Conservation (phyloP, 257 asterid genomes). For the Verbena officinalis region DNA sequence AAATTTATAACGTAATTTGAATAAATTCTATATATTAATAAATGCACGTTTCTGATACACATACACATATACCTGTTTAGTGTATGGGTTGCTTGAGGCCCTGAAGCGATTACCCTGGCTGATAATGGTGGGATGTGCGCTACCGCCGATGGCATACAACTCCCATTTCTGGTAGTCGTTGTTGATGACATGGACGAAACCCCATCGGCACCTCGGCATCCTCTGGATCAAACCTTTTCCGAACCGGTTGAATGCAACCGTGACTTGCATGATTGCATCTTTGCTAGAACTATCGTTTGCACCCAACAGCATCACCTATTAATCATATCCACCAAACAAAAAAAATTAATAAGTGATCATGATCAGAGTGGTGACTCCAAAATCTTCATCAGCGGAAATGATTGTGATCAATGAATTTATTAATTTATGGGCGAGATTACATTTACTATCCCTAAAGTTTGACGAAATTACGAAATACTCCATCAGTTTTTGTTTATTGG, state of each 20-base stretch:
- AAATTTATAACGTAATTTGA: no score
- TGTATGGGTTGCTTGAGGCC: slow-evolving; percentile 46
- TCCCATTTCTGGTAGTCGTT: slow-evolving; percentile 74
- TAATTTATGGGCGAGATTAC: no score
- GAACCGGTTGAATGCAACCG: slow-evolving; percentile 73
- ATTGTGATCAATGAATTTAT: no score
- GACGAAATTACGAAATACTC: no score
- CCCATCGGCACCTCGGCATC: slow-evolving; percentile 87
- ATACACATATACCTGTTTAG: slow-evolving; percentile 54
- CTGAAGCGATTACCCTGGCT: slow-evolving; percentile 91
- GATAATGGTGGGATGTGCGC: slow-evolving; percentile 71
- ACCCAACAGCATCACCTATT: slow-evolving; percentile 91
- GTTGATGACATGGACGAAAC: slow-evolving; percentile 84
- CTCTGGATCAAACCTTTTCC: slow-evolving; percentile 75
- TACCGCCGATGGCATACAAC: slow-evolving; percentile 87
- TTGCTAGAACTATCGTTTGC: slow-evolving; percentile 51
- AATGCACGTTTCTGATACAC: no score
- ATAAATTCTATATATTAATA: no score
- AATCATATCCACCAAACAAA: no score
- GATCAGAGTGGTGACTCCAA: no score
- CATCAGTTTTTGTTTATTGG: no score
- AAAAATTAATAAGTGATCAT: no score
- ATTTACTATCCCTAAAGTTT: no score
- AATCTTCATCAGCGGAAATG: no score
- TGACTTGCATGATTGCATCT: slow-evolving; percentile 76